Evolutionary conservation across 2,329 filamentous ascomycete species (phyloP), one percentile per base, ranked within the genome.

Genomic region (Aspergillus hiratsukae): DNA sequence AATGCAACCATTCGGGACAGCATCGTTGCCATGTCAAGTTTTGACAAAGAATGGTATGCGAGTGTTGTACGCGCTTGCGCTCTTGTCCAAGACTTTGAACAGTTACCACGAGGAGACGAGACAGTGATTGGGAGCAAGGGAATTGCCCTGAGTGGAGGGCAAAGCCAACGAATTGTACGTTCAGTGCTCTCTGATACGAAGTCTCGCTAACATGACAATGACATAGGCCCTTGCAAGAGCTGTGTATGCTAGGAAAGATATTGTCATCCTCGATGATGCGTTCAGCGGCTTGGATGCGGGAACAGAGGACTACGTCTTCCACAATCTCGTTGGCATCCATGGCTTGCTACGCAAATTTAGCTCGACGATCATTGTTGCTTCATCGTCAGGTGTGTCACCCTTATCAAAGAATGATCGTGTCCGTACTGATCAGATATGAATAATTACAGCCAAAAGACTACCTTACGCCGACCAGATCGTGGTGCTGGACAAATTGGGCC

Each of bases 101-200:
- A 74, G 40, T 63, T 79, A 28, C 72, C 75, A 27, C 61, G 66
- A 6, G 73, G 76, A 0, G 76, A 77, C 53, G 69, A 75, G 49
- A 81, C 80, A 17, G 63, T 77, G 29, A 77, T 81, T 55, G 80
- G 80, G 17, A 81, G 77, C 62, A 78, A 79, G 60, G 80, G 80
- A 35, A 74, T 80, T 54, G 73, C 77, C 25, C 71, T 83, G 35
- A 82, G 80, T 64, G 80, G 80, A 29, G 80, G 80, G 4, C 80
- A 83, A 59, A 80, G 76, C 58, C 79, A 81, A 58, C 75, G 80
- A 51, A 76, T 82, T 60, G 77, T 73, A 61, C 53, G 70, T 69
- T 23, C 43, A 37, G 28, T 6, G 23, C 3, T 43, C 14, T 41
- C 9, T 29, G 17, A 37, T 45, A 37, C 25, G 6, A 31, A 37